Evolutionary conservation across 768 basidiomycete species (phyloP).

Genomic region (Vararia minispora): DNA sequence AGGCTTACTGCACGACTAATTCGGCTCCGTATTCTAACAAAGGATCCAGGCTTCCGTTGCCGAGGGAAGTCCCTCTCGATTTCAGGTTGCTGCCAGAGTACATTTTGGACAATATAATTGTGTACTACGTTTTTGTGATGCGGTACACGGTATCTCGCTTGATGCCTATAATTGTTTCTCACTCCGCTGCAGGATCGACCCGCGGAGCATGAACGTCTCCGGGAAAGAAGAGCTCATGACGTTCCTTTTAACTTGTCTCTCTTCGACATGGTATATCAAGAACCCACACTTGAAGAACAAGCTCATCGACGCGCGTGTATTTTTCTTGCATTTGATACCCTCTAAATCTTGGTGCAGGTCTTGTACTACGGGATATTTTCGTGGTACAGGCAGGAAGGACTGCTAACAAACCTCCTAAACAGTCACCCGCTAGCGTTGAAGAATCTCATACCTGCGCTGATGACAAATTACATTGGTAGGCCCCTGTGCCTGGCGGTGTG

Average conservation of each 20-base stretch:
- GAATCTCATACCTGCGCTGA: conserved; percentile 83
- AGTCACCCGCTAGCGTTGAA: conserved; percentile 76
- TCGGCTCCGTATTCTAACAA: neutral
- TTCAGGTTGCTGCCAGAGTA: conserved; percentile 92
- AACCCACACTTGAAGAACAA: conserved; percentile 97
- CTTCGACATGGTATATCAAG: conserved; percentile 96
- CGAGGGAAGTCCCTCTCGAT: conserved; percentile 69
- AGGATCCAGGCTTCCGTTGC: conserved; percentile 67
- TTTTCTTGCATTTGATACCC: neutral
- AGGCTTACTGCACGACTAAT: conserved; percentile 18
- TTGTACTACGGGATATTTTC: conserved; percentile 61
- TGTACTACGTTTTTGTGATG: conserved; percentile 76
- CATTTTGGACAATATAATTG: conserved; percentile 86
- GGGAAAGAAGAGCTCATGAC: conserved; percentile 82
- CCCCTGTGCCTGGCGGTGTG: neutral
- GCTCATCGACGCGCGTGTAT: conserved; percentile 68
- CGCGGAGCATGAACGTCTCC: conserved; percentile 71
- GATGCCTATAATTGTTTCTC: neutral
- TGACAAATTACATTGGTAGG: conserved; percentile 90
- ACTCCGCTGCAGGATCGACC: conserved; percentile 35
- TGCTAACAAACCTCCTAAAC: conserved; percentile 77
- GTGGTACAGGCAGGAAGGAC: conserved; percentile 51
- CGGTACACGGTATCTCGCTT: conserved; percentile 36
- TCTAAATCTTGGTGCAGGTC: conserved; percentile 31
- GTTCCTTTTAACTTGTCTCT: conserved; percentile 84